Evolutionary conservation across 768 basidiomycete species (phyloP), one percentile per base, ranked within the genome.

Genomic region (Hygrophoropsis aurantiaca): DNA sequence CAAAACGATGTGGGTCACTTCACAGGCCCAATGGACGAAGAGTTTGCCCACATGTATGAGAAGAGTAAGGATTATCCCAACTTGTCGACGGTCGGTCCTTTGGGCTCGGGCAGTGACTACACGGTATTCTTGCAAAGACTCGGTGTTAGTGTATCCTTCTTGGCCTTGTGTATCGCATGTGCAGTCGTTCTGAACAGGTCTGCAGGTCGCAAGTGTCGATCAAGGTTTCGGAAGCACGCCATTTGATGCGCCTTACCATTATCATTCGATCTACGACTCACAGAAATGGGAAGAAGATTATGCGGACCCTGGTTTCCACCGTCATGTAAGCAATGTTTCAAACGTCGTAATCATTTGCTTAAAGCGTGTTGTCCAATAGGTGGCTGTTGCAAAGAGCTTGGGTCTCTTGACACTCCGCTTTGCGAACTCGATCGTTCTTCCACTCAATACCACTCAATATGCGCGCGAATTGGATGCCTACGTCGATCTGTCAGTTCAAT

Each of bases 21-120:
- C 54, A 46, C 65, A 55, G 45, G 72, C 18, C 51, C 63, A 20
- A 56, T 74, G 16, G 79, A 82, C 47, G 52, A 58, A 1, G 79
- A 76, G 16, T 75, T 72, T 38, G 34, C 75, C 42, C 56, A 58
- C 9, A 62, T 69, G 44, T 75, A 72, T 18, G 57, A 66, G 18
- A 58, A 66, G 11, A 62, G 74, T 52, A 51, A 58, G 40, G 47
- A 47, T n/a, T 37, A 32, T 39, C 26, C 50, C 59, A 68, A 21
- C 61, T 69, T 9, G 58, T 66, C 3, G 78, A 75, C 16, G 7
- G 65, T 93, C 27, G 32, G 34, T 0, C 77, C 88, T 13, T 69
- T 93, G n/a, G 91, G 91, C 33, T 88, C 85, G 42, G 91, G 91
- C 20, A 91, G 89, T 48, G 95, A 97, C 65, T 97, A 78, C 55